Conservation (phyloP, 768 basidiomycete species). For the Lactarius hengduanensis region DNA sequence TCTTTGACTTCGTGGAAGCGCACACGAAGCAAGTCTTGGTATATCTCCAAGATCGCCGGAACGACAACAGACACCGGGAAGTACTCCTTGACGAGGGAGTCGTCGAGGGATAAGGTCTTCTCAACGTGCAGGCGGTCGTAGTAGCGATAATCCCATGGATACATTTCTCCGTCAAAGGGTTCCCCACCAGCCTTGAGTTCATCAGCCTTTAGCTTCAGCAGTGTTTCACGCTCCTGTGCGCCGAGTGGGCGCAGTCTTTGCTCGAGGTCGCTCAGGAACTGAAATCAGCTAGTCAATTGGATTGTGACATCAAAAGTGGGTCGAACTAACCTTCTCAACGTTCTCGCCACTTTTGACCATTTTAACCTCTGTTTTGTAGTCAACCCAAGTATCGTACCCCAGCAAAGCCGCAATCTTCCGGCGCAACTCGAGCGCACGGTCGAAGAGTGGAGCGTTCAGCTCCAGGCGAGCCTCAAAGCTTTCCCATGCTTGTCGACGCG, state of each 20-base stretch:
- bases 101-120: conserved; percentile 65
- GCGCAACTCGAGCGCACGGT: conserved; percentile 66
- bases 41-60: conserved; percentile 77
- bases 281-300: not conserved
- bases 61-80: conserved; percentile 86
- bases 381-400: conserved; percentile 78
- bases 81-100: conserved; percentile 80
- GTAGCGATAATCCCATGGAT: conserved; percentile 84
- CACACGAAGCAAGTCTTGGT: conserved; percentile 79
- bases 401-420: conserved; percentile 66
- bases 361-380: conserved; percentile 80
- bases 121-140: conserved; percentile 68
- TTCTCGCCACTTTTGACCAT: conserved; percentile 75
- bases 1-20: conserved; percentile 52
- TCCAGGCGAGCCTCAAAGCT: conserved; percentile 66
- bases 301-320: not conserved
- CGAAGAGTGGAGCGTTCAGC: conserved; percentile 68
- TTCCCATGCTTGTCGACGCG: conserved; percentile 63
- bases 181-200: conserved; percentile 61
- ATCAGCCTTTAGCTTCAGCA: conserved; percentile 72
- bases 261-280: conserved; percentile 81
- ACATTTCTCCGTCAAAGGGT: conserved; percentile 70
- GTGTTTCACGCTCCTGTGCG: conserved; percentile 58
- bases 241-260: conserved; percentile 72
- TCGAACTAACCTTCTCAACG: conserved; percentile 51